Conservation (phyloP, 129 eudicot genomes). For the Mikania micrantha region DNA sequence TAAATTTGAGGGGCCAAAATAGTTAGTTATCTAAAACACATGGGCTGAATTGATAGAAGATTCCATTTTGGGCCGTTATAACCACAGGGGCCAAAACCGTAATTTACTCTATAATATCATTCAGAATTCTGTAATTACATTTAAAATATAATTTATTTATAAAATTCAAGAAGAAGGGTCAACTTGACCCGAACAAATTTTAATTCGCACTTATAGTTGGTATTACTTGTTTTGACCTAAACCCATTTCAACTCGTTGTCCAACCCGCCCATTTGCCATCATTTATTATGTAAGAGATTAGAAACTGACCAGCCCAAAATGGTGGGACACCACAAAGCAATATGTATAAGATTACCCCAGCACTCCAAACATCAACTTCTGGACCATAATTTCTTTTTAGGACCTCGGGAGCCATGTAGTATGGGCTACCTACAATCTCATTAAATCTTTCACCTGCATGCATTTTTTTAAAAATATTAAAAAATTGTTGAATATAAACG, state of each 20-base stretch:
- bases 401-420: constrained; percentile 90
- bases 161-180: neutral
- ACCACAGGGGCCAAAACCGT: too few species aligned
- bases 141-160: neutral
- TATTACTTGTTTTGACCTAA: neutral
- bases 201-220: neutral
- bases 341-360: constrained; percentile 85
- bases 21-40: too few species aligned
- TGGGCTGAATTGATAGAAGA: too few species aligned
- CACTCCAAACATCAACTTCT: constrained; percentile 92
- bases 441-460: constrained; percentile 65
- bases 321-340: constrained; percentile 94
- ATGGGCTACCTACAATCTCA: constrained; percentile 93
- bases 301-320: constrained; percentile 59
- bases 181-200: neutral
- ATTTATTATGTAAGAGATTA: neutral
- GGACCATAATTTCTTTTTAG: constrained; percentile 84
- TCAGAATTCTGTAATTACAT: neutral
- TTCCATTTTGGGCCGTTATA: too few species aligned
- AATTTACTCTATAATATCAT: too few species aligned
- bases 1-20: too few species aligned
- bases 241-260: neutral
- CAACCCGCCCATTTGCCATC: neutral
- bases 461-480: neutral
- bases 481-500: neutral